Evolutionary conservation across 139 green algal genomes (phyloP).

Genomic region (Picochlorum sp.): DNA sequence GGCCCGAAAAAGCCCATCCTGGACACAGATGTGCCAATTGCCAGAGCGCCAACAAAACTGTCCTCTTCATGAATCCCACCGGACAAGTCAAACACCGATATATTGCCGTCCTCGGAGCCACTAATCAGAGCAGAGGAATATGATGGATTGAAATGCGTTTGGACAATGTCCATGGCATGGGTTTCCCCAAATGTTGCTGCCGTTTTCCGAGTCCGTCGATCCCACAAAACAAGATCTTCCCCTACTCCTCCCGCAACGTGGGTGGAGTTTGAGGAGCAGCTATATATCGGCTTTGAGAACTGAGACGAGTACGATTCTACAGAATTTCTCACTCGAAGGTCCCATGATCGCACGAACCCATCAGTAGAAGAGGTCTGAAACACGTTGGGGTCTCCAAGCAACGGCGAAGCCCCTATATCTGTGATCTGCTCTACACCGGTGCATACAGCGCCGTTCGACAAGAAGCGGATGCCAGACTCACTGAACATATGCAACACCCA

Average conservation of each 20-base stretch:
- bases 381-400: constrained; percentile 20
- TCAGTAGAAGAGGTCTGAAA: constrained; percentile 50
- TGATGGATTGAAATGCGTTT: constrained; percentile 46
- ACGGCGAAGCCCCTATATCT: not conserved
- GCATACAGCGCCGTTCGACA: too few species aligned
- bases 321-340: constrained; percentile 31
- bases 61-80: constrained; percentile 53
- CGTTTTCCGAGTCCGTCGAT: constrained; percentile 37
- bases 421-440: too few species aligned
- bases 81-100: constrained; percentile 60
- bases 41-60: constrained; percentile 57
- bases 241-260: constrained; percentile 51
- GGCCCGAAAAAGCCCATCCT: constrained; percentile 54
- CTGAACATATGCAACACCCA: too few species aligned
- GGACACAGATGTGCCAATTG: constrained; percentile 58
- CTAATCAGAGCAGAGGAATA: constrained; percentile 34
- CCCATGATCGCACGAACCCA: constrained; percentile 54
- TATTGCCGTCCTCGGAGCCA: constrained; percentile 55
- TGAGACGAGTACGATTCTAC: constrained; percentile 12
- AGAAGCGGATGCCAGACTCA: too few species aligned
- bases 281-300: constrained; percentile 36
- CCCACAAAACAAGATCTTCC: constrained; percentile 70
- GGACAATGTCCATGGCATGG: constrained; percentile 43
- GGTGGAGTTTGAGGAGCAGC: constrained; percentile 26
- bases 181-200: constrained; percentile 56